Percentiles rank a stretch among this genome's conserved stretches.
Evolutionary conservation across 2,329 filamentous ascomycete species (phyloP).

Genomic region (Rutstroemia sp.): DNA sequence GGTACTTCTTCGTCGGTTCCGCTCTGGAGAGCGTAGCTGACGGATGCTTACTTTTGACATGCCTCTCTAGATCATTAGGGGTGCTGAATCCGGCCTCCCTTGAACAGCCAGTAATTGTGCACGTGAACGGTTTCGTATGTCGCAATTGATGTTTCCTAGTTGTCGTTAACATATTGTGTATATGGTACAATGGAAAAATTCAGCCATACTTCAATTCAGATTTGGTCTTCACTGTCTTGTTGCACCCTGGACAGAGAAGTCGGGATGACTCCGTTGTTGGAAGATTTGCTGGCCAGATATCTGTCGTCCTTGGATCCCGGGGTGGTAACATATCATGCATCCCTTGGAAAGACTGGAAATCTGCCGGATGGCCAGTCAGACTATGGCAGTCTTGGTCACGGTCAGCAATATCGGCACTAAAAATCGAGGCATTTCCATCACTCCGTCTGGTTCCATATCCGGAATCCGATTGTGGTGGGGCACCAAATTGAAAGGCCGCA

Average conservation of each 20-base stretch:
- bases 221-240: constrained; percentile 38
- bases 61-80: constrained; percentile 72
- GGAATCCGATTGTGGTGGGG: constrained; percentile 29
- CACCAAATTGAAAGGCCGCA: constrained; percentile 21
- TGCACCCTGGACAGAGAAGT: constrained; percentile 36
- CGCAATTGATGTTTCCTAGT: constrained; percentile 66
- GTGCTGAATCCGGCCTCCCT: constrained; percentile 67
- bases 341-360: constrained; percentile 20
- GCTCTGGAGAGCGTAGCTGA: constrained; percentile 37
- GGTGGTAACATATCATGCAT: constrained; percentile 16
- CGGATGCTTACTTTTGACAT: constrained; percentile 64
- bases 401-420: constrained; percentile 26
- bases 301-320: constrained; percentile 15
- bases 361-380: constrained; percentile 18
- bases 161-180: constrained; percentile 15
- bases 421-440: constrained; percentile 27
- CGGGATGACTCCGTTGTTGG: constrained; percentile 12
- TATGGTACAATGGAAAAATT: background rate
- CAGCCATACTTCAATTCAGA: constrained; percentile 48
- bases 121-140: constrained; percentile 62
- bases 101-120: constrained; percentile 48
- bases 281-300: constrained; percentile 13
- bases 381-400: constrained; percentile 26
- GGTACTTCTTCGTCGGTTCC: constrained; percentile 44
- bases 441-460: constrained; percentile 30